These are phyloP conservation scores for Endoconidiophora polonica DNA, from an alignment of 2,329 filamentous ascomycete species.

Conservation along the genomic window DNA sequence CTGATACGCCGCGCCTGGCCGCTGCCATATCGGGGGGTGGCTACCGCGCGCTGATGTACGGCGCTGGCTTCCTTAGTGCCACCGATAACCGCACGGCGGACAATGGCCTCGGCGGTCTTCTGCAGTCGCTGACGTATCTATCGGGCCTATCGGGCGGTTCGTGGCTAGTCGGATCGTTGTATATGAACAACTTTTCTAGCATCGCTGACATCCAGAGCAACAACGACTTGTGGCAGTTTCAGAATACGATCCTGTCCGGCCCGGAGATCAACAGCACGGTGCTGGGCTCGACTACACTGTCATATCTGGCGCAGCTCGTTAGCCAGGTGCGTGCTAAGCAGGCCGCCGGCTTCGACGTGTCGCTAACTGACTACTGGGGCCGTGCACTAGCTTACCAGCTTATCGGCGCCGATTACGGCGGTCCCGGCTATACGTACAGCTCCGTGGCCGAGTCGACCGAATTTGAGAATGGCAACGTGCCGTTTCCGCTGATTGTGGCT, in stretches of 20 bases:
- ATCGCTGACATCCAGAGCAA: conserved; percentile 30
- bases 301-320: conserved; percentile 24
- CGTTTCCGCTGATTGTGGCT: conserved; percentile 33
- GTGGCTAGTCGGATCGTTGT: conserved; percentile 74
- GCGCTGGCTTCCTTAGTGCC: conserved; percentile 61
- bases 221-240: conserved; percentile 24
- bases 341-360: conserved; percentile 32
- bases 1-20: conserved; percentile 37
- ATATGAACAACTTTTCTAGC: conserved; percentile 67
- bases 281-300: conserved; percentile 3
- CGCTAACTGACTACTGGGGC: conserved; percentile 81
- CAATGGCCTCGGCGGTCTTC: conserved; percentile 61
- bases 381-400: conserved; percentile 76
- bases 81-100: conserved; percentile 54
- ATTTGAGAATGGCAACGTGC: conserved; percentile 27
- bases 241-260: conserved; percentile 26
- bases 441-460: conserved; percentile 35
- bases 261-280: conserved; percentile 19
- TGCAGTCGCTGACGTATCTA: conserved; percentile 69
- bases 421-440: conserved; percentile 64
- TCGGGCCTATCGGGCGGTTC: conserved; percentile 67
- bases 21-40: conserved; percentile 72
- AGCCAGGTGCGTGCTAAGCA: conserved; percentile 22
- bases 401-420: conserved; percentile 58
- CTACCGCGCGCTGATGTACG: conserved; percentile 73